Conservation (phyloP, 2,329 filamentous ascomycete species). For the Calonectria pseudoturangicola region DNA sequence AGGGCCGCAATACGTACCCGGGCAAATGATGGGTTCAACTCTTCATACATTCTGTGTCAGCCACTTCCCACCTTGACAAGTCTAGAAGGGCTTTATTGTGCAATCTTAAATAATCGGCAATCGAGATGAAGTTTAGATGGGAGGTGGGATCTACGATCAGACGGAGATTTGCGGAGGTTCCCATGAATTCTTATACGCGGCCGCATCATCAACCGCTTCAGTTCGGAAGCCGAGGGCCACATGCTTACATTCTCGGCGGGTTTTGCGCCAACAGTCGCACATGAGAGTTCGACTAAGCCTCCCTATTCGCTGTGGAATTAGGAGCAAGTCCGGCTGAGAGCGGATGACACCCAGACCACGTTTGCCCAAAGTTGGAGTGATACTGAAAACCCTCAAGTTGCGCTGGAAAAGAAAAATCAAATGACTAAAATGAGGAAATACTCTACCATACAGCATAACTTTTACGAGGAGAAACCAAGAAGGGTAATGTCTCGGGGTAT, state of each 20-base stretch:
- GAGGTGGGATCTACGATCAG: neutral
- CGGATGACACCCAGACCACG: constrained; percentile 14
- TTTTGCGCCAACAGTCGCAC: neutral
- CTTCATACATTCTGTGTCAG: constrained; percentile 58
- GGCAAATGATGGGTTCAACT: constrained; percentile 65
- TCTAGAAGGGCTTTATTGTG: neutral
- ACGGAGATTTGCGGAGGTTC: neutral
- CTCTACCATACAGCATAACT: too few relatives aligned
- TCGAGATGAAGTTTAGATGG: neutral
- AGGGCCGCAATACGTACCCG: constrained; percentile 69
- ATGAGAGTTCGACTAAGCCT: neutral
- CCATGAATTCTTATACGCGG: constrained; percentile 24
- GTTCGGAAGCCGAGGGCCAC: constrained; percentile 34
- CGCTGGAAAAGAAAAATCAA: neutral
- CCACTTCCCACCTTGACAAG: neutral
- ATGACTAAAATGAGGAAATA: too few relatives aligned
- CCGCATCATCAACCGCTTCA: constrained; percentile 1
- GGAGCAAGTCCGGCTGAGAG: constrained; percentile 18
- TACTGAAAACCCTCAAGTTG: too few relatives aligned
- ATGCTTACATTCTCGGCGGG: constrained; percentile 16
- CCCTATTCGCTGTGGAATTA: constrained; percentile 3
- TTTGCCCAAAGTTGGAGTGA: neutral
- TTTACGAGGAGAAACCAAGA: neutral
- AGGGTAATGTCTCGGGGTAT: neutral
- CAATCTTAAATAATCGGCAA: neutral